These are phyloP conservation scores for Panicum miliaceum DNA, from an alignment of 176 grass and related monocot species.

Conservation along the genomic window DNA sequence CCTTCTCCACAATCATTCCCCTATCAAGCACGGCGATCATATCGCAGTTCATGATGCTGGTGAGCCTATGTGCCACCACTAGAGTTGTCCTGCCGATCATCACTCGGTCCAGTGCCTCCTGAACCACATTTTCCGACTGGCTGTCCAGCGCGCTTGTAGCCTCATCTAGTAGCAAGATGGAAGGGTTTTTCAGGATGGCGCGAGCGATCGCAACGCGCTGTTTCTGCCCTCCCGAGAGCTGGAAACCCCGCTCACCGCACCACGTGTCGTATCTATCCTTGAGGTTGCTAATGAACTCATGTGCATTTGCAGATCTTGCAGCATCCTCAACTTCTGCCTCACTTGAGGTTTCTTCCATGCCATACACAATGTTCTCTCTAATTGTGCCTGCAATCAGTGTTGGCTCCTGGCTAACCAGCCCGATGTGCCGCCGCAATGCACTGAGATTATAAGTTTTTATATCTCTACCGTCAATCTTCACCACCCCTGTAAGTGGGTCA, in stretches of 20 bases:
- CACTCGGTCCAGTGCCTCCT: slow-evolving; percentile 60
- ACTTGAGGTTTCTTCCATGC: slow-evolving; percentile 36
- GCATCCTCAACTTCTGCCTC: slow-evolving; percentile 70
- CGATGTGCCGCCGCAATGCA: slow-evolving; percentile 60
- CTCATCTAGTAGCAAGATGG: slow-evolving; percentile 58
- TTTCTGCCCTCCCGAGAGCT: slow-evolving; percentile 67
- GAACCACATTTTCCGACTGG: slow-evolving; percentile 55
- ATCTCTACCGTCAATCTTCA: slow-evolving; percentile 66
- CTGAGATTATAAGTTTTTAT: slow-evolving; percentile 66
- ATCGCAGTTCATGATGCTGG: slow-evolving; percentile 56
- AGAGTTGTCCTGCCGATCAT: slow-evolving; percentile 61
- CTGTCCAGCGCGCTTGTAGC: slow-evolving; percentile 66
- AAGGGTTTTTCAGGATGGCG: slow-evolving; percentile 64
- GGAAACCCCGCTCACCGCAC: slow-evolving; percentile 55
- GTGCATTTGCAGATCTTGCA: slow-evolving; percentile 69
- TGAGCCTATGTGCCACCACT: slow-evolving; percentile 66
- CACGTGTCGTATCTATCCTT: slow-evolving; percentile 58
- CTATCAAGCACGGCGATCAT: slow-evolving; percentile 57
- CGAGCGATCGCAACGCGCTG: slow-evolving; percentile 65
- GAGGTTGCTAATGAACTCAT: slow-evolving; percentile 66
- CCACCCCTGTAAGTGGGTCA: slow-evolving; percentile 57
- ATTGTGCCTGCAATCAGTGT: slow-evolving; percentile 72
- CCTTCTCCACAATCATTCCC: slow-evolving; percentile 60
- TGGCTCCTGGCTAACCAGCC: slow-evolving; percentile 82
- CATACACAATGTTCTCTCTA: slow-evolving; percentile 72